Percentiles rank a stretch among this genome's conserved stretches.
phyloP scores from a whole-genome alignment of 163 green algal genomes.

The Scenedesmus sp. region DNA sequence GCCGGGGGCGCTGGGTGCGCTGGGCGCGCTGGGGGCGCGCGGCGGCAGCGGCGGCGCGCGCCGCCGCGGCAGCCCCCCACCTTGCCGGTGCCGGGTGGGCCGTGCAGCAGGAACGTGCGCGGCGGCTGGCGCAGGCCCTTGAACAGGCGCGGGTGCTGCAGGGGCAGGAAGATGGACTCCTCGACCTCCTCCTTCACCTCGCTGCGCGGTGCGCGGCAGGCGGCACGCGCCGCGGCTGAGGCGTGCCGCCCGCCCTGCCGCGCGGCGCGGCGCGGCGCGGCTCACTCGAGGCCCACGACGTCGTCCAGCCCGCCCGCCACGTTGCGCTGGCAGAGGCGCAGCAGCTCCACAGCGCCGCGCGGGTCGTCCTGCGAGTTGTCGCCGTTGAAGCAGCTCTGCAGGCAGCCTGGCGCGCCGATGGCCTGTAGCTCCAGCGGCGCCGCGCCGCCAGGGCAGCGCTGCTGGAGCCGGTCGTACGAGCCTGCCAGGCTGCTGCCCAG shows the following conservation, averaged over 20 bases:
- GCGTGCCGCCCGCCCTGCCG: background rate
- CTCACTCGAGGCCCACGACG: constrained; percentile 56
- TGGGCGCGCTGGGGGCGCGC: too few species aligned
- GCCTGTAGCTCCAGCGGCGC: background rate
- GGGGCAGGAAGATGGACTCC: constrained; percentile 55
- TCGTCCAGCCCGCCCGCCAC: constrained; percentile 54
- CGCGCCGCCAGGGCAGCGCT: background rate
- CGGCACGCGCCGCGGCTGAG: background rate
- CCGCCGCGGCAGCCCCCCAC: too few species aligned
- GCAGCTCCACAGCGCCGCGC: constrained; percentile 29
- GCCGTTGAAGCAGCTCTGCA: background rate
- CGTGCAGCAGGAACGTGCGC: constrained; percentile 60
- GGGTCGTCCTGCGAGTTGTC: background rate
- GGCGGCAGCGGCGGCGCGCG: too few species aligned
- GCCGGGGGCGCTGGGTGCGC: too few species aligned
- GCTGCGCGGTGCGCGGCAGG: constrained; percentile 24
- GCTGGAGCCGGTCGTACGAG: too few species aligned
- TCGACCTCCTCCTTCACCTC: constrained; percentile 59
- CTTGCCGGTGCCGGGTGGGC: constrained; percentile 68
- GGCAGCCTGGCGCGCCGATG: background rate
- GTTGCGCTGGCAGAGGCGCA: constrained; percentile 52
- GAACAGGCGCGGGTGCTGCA: constrained; percentile 61
- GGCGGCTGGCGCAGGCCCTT: constrained; percentile 55
- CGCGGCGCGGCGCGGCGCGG: background rate
- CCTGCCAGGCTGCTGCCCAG: too few species aligned